phyloP scores from a whole-genome alignment of 2,329 filamentous ascomycete genomes.

The Coniochaeta sp. region DNA sequence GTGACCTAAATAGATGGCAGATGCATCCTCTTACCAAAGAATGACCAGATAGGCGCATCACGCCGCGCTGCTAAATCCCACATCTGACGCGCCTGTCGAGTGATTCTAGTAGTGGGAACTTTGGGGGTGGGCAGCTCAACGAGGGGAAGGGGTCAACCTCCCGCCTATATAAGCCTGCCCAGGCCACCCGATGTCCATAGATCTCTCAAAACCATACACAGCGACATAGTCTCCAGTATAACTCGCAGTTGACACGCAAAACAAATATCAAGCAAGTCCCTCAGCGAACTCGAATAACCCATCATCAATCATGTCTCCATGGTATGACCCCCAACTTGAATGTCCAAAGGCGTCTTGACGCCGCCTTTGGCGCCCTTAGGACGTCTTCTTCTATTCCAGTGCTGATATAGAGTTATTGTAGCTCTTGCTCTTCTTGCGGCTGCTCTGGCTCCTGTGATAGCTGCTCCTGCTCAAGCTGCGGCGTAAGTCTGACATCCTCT shows the following conservation, averaged over 20 bases:
- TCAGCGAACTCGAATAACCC: background rate
- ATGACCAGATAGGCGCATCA: background rate
- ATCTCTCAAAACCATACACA: no score
- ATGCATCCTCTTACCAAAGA: background rate
- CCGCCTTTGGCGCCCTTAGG: background rate
- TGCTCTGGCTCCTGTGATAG: background rate
- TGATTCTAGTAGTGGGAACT: background rate
- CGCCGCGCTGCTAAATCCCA: background rate
- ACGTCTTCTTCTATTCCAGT: background rate
- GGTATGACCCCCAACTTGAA: background rate
- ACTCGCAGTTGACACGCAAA: background rate
- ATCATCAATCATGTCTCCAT: background rate
- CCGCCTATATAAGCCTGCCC: background rate
- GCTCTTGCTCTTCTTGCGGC: background rate
- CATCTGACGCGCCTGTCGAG: background rate
- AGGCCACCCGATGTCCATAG: background rate
- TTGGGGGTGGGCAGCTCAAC: background rate
- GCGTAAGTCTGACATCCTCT: background rate
- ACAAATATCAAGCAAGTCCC: background rate
- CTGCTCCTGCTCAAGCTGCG: background rate
- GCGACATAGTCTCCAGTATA: background rate
- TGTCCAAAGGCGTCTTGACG: background rate
- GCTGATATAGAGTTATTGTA: background rate
- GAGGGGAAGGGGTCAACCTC: background rate
- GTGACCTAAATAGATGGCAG: background rate